phyloP scores from a whole-genome alignment of 345 rosid genomes.

The Toxicodendron radicans region DNA sequence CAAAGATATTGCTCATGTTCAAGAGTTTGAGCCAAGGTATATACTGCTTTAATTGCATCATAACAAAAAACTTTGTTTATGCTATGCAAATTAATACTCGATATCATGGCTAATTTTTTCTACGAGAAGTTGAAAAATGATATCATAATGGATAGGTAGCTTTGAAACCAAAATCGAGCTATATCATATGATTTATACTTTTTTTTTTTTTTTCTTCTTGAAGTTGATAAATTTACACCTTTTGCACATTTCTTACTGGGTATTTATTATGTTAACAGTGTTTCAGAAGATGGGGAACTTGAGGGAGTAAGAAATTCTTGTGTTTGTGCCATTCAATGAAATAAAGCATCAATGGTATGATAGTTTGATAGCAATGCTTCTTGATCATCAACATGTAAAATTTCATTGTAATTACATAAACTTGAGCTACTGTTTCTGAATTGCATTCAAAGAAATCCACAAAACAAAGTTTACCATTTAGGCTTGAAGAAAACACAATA shows the following conservation, averaged over 20 bases:
- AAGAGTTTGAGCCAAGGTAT: conserved; percentile 72
- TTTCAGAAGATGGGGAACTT: conserved; percentile 64
- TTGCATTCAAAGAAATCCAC: background rate
- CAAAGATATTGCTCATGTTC: conserved; percentile 73
- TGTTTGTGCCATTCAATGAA: conserved; percentile 64
- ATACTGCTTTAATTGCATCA: background rate
- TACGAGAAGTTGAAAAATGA: too few species aligned
- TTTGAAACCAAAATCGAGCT: too few species aligned
- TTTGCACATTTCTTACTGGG: background rate
- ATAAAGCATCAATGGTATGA: conserved; percentile 18
- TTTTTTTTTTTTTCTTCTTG: background rate
- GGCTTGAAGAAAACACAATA: too few species aligned
- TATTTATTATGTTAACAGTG: conserved; percentile 26
- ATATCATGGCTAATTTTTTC: too few species aligned
- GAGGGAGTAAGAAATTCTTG: conserved; percentile 55
- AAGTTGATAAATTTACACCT: background rate
- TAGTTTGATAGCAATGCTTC: too few species aligned
- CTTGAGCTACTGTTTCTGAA: background rate
- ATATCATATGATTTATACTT: background rate
- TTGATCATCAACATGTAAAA: background rate
- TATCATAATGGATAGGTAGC: too few species aligned
- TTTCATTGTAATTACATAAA: background rate
- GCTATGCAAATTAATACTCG: too few species aligned
- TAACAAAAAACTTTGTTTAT: too few species aligned
- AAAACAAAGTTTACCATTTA: too few species aligned